Conservation (phyloP, 768 basidiomycete genomes). For the Leccinum truebloodii region DNA sequence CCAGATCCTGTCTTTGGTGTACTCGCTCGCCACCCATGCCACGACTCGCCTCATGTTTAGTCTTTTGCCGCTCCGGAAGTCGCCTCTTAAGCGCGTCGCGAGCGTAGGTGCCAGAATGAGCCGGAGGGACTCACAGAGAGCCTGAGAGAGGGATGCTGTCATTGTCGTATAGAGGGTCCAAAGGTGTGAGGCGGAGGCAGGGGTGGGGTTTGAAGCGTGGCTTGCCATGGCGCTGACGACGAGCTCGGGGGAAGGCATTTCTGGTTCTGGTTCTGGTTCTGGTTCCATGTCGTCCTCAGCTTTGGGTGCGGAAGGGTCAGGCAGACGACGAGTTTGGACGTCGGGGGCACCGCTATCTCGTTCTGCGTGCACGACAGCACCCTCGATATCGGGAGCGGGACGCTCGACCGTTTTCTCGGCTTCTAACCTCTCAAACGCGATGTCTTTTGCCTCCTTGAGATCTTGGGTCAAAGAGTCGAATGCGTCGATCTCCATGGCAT, state of each 20-base stretch:
- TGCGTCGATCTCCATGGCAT: slow-evolving; percentile 54
- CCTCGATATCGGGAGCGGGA: slow-evolving; percentile 40
- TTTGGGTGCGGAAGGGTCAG: slow-evolving; percentile 31
- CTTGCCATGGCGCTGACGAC: slow-evolving; percentile 23
- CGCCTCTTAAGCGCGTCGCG: slow-evolving; percentile 91
- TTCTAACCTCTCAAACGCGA: slow-evolving; percentile 29
- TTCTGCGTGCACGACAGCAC: slow-evolving; percentile 45
- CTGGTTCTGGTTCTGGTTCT: slow-evolving; percentile 14
- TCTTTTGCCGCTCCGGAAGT: slow-evolving; percentile 96
- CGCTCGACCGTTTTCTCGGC: slow-evolving; percentile 30
- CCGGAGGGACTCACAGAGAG: slow-evolving; percentile 93
- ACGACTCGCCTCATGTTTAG: slow-evolving; percentile 99
- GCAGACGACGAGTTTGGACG: slow-evolving; percentile 12
- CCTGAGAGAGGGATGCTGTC: slow-evolving; percentile 88
- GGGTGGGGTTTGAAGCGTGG: slow-evolving; percentile 24
- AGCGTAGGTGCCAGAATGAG: slow-evolving; percentile 94
- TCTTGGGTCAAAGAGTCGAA: slow-evolving; percentile 13
- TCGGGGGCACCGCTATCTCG: slow-evolving; percentile 9
- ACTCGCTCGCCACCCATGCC: slow-evolving; percentile 96
- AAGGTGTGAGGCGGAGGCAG: slow-evolving; percentile 56
- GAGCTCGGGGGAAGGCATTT: slow-evolving; percentile 19
- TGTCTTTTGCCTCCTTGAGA: slow-evolving; percentile 27
- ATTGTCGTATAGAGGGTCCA: slow-evolving; percentile 92
- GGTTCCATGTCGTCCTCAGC: slow-evolving; percentile 30
- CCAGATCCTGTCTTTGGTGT: slow-evolving; percentile 99